Conservation (phyloP, 1,284 basidiomycete species). For the Moesziomyces parantarcticus region DNA sequence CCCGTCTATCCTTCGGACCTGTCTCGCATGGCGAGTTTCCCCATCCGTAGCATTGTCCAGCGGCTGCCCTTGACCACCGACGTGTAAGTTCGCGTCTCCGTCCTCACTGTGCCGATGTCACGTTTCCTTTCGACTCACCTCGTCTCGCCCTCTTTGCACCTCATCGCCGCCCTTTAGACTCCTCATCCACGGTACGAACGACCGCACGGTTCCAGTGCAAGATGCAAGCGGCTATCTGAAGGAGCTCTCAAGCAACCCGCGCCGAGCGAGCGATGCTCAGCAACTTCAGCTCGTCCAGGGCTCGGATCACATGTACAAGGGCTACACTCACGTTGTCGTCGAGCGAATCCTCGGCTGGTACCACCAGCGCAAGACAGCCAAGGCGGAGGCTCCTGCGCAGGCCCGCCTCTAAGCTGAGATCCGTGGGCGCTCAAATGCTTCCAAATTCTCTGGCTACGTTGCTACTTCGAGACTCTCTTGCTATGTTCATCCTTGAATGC, state of each 20-base stretch:
- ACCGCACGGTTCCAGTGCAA: constrained; percentile 5
- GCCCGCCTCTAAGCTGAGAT: background rate
- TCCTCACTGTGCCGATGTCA: background rate
- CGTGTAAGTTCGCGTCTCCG: background rate
- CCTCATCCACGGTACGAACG: constrained; percentile 3
- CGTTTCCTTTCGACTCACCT: background rate
- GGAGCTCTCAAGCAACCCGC: background rate
- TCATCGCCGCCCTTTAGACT: background rate
- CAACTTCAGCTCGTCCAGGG: background rate
- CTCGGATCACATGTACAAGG: constrained; percentile 8
- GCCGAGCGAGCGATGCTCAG: background rate
- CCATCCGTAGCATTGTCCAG: constrained; percentile 1
- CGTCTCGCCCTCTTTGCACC: too few relatives aligned
- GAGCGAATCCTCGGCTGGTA: constrained; percentile 3
- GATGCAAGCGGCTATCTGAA: constrained; percentile 5
- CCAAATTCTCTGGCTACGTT: too few relatives aligned
- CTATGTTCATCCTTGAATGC: too few relatives aligned
- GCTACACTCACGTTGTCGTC: constrained; percentile 1
- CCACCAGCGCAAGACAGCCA: constrained; percentile 5
- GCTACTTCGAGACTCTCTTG: too few relatives aligned
- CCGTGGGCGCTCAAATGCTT: too few relatives aligned
- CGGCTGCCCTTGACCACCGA: background rate
- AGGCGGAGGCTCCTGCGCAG: background rate
- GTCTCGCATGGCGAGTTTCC: constrained; percentile 2
- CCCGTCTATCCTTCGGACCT: constrained; percentile 4